Percentiles rank a stretch among this genome's conserved stretches.
Conservation (phyloP, 495 filamentous ascomycete species). For the Neurospora discreta region DNA sequence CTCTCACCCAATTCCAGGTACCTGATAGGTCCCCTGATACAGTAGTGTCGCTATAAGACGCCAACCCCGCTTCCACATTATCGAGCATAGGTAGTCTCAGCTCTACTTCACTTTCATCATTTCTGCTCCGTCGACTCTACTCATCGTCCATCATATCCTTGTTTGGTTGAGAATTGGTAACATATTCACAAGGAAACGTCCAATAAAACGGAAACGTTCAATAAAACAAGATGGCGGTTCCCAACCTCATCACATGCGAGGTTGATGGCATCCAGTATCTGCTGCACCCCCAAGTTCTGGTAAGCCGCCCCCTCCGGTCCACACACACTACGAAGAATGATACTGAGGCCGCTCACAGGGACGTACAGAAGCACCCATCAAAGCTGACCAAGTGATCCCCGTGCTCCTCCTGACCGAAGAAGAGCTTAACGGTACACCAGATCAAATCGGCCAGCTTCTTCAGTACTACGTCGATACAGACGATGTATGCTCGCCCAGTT, state of each 20-base stretch:
- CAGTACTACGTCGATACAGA: conserved; percentile 2
- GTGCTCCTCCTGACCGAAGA: conserved; percentile 1
- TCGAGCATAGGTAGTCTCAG: neutral
- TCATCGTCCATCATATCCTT: neutral
- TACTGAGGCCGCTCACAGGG: neutral
- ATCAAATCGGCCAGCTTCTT: neutral
- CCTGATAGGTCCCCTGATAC: neutral
- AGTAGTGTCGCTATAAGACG: neutral
- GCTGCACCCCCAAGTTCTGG: neutral
- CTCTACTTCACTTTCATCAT: neutral
- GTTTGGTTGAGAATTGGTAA: neutral
- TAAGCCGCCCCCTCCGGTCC: neutral
- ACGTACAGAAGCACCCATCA: conserved; percentile 3
- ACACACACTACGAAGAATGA: neutral
- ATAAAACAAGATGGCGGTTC: neutral
- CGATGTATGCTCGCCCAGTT: conserved; percentile 36
- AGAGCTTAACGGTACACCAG: neutral
- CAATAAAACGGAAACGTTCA: too few species aligned
- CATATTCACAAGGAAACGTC: neutral
- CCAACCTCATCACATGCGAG: neutral
- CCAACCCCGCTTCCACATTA: neutral
- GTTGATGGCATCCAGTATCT: neutral
- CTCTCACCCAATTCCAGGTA: neutral
- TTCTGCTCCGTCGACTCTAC: neutral
- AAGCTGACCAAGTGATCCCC: conserved; percentile 5